Percentiles rank a stretch among this genome's conserved stretches.
Evolutionary conservation across 1,284 basidiomycete species (phyloP).

Genomic region (Trichosporon inkin): DNA sequence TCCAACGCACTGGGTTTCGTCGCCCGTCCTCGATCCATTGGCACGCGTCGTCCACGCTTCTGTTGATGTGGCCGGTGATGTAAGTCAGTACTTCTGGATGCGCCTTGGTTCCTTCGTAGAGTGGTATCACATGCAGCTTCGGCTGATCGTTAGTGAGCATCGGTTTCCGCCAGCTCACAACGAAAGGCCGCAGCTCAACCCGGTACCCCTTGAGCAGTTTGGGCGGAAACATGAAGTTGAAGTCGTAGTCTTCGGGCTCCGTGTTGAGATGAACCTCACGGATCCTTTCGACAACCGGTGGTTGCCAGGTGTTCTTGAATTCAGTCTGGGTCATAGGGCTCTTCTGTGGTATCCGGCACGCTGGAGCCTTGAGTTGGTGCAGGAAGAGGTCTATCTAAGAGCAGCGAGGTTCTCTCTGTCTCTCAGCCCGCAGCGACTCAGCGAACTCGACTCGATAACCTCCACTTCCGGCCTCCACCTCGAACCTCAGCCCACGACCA

Average conservation of each 20-base stretch:
- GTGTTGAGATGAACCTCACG: conserved; percentile 33
- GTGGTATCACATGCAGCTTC: conserved; percentile 33
- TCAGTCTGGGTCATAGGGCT: background rate
- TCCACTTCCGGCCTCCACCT: too few relatives aligned
- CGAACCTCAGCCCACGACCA: too few relatives aligned
- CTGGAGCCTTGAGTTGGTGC: too few relatives aligned
- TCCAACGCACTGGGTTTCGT: conserved; percentile 24
- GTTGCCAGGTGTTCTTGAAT: conserved; percentile 31
- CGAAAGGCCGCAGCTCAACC: conserved; percentile 20
- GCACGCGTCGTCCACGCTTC: conserved; percentile 31
- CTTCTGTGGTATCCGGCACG: too few relatives aligned
- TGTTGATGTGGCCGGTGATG: conserved; percentile 19
- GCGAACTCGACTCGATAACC: too few relatives aligned
- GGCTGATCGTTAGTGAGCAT: background rate
- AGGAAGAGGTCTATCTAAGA: too few relatives aligned
- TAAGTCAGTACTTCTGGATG: conserved; percentile 28
- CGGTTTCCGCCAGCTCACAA: conserved; percentile 8
- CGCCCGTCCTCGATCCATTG: conserved; percentile 32
- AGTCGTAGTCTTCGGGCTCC: conserved; percentile 42
- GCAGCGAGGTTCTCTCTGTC: too few relatives aligned
- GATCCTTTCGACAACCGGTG: conserved; percentile 16
- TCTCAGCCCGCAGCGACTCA: too few relatives aligned
- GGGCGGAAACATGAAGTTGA: conserved; percentile 43
- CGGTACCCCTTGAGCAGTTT: conserved; percentile 33
- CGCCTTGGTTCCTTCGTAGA: conserved; percentile 29